Conservation (phyloP, 305 asterid genomes). For the Fraxinus platypoda region DNA sequence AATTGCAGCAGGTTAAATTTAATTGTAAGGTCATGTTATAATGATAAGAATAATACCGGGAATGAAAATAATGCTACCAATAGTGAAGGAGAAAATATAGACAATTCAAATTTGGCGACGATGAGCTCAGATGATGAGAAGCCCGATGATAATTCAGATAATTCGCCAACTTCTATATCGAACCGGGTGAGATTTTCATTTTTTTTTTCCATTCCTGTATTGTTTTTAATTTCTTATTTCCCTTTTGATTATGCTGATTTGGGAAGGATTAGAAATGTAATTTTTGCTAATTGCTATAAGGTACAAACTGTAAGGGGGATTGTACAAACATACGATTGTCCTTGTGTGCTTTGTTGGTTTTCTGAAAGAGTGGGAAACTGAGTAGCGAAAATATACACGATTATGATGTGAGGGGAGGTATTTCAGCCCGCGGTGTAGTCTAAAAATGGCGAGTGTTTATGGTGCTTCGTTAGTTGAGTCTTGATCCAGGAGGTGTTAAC, state of each 20-base stretch:
- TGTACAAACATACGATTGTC: neutral
- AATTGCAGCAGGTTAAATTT: slow-evolving; percentile 31
- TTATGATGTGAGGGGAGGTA: neutral
- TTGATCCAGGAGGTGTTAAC: neutral
- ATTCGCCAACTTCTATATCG: slow-evolving; percentile 30
- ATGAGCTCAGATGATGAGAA: slow-evolving; percentile 34
- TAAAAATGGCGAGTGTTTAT: neutral
- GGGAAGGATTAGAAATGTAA: neutral
- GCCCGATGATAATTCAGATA: slow-evolving; percentile 30
- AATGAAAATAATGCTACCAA: slow-evolving; percentile 22
- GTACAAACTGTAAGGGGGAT: neutral
- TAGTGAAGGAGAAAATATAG: slow-evolving; percentile 39
- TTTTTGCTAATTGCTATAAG: neutral
- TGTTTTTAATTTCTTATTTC: neutral
- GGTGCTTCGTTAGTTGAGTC: neutral
- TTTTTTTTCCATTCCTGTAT: neutral
- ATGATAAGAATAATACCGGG: slow-evolving; percentile 18
- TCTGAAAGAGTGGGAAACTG: neutral
- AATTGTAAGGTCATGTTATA: slow-evolving; percentile 39
- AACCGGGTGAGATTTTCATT: slow-evolving; percentile 27
- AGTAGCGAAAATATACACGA: neutral
- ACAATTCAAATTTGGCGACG: slow-evolving; percentile 41
- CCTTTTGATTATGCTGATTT: neutral
- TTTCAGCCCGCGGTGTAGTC: neutral
- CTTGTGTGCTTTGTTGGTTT: neutral